Conservation (phyloP, 345 rosid genomes). For the Microthlaspi erraticum region DNA sequence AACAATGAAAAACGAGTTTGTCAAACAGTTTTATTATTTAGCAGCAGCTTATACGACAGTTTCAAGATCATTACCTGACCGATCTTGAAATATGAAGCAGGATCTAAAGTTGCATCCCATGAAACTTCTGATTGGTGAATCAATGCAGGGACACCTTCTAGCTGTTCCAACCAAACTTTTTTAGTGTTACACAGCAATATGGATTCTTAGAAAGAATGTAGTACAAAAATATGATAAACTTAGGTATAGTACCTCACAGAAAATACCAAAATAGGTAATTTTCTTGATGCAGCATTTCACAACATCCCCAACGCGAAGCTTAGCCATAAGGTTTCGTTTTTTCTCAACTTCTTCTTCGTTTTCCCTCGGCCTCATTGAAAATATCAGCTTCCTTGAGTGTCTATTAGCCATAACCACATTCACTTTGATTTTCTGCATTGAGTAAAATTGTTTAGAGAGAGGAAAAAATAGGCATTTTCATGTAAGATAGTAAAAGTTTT, state of each 20-base stretch:
- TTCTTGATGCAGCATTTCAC: slow-evolving; percentile 87
- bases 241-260: slow-evolving; percentile 71
- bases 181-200: slow-evolving; percentile 11
- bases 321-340: slow-evolving; percentile 86
- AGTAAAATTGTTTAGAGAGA: slow-evolving; percentile 17
- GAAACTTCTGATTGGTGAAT: slow-evolving; percentile 95
- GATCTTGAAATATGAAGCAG: slow-evolving; percentile 74
- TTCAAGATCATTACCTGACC: slow-evolving; percentile 69
- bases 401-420: slow-evolving; percentile 67
- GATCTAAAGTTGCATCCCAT: slow-evolving; percentile 96
- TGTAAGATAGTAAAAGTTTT: not conserved
- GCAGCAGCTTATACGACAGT: not conserved
- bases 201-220: not conserved
- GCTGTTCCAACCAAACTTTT: slow-evolving; percentile 52
- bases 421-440: slow-evolving; percentile 70
- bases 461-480: not conserved
- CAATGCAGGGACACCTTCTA: slow-evolving; percentile 86
- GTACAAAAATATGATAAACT: slow-evolving; percentile 1
- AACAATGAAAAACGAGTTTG: not conserved
- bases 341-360: slow-evolving; percentile 72
- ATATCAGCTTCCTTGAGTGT: slow-evolving; percentile 67
- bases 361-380: slow-evolving; percentile 84
- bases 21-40: slow-evolving; percentile 16
- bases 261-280: slow-evolving; percentile 89
- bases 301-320: slow-evolving; percentile 87